Evolutionary conservation across 192 early-diverging fungal species (phyloP).

Genomic region (Entomortierella parvispora): DNA sequence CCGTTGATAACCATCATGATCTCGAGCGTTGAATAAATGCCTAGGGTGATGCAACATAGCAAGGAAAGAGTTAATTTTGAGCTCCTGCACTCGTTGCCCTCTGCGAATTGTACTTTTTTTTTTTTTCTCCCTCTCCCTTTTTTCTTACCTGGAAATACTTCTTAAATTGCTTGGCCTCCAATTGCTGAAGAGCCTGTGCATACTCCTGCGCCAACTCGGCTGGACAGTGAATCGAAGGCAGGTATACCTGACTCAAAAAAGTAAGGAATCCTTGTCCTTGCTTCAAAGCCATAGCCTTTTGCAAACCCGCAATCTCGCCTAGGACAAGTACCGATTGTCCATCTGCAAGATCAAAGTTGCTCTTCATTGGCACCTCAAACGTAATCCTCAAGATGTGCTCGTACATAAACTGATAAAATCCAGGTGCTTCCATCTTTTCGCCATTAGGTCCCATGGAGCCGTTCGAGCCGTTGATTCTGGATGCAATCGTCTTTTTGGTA

Average conservation of each 20-base stretch:
- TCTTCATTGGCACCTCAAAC: constrained; percentile 84
- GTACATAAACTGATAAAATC: constrained; percentile 82
- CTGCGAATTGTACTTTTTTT: neutral
- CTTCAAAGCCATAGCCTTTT: constrained; percentile 63
- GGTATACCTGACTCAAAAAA: constrained; percentile 66
- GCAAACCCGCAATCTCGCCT: constrained; percentile 65
- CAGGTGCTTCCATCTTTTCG: constrained; percentile 57
- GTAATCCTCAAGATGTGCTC: constrained; percentile 75
- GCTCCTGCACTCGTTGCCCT: constrained; percentile 1
- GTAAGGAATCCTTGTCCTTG: constrained; percentile 68
- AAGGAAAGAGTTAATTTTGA: neutral
- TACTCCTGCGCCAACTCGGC: constrained; percentile 73
- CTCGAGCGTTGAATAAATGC: constrained; percentile 58
- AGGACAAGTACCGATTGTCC: constrained; percentile 77
- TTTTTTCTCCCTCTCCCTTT: neutral
- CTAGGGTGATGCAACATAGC: constrained; percentile 15
- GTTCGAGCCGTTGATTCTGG: constrained; percentile 14
- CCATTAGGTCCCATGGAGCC: constrained; percentile 20
- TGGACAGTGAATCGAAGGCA: constrained; percentile 77
- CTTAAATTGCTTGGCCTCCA: constrained; percentile 73
- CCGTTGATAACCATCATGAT: constrained; percentile 20
- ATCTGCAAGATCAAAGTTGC: constrained; percentile 77
- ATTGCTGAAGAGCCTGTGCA: constrained; percentile 75
- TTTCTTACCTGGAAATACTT: constrained; percentile 75
- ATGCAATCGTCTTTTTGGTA: constrained; percentile 13